phyloP scores from a whole-genome alignment of 805 yeast genomes.

The Myxozyma nipponensis region DNA sequence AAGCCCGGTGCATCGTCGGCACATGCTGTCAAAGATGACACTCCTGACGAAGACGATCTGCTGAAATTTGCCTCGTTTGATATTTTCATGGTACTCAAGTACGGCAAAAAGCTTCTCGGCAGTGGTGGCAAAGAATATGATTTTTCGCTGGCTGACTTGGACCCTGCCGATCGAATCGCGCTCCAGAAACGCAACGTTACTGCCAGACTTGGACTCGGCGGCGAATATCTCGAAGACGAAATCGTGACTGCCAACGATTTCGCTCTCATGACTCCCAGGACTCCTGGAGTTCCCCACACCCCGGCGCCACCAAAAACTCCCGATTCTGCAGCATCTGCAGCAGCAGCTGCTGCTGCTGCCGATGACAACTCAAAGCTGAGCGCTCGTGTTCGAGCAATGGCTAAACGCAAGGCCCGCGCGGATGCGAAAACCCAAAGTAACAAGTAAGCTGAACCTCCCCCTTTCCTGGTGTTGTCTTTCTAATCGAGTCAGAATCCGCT shows the following conservation, averaged over 20 bases:
- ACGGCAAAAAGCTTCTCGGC: constrained; percentile 55
- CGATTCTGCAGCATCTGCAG: too few relatives aligned
- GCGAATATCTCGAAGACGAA: constrained; percentile 39
- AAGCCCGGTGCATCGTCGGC: background rate
- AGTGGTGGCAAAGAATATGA: constrained; percentile 53
- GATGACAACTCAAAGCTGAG: constrained; percentile 41
- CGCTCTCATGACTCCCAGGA: constrained; percentile 14
- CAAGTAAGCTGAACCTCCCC: constrained; percentile 2
- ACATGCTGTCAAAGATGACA: background rate
- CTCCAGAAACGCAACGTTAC: constrained; percentile 48
- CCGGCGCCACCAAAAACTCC: constrained; percentile 11
- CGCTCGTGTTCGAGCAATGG: constrained; percentile 85
- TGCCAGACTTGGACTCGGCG: constrained; percentile 44
- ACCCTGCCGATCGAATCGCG: constrained; percentile 47
- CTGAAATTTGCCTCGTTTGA: constrained; percentile 39
- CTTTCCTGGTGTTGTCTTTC: background rate
- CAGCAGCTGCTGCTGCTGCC: too few relatives aligned
- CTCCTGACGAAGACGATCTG: constrained; percentile 29
- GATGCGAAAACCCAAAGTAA: constrained; percentile 23
- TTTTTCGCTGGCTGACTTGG: constrained; percentile 39
- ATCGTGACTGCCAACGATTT: constrained; percentile 29
- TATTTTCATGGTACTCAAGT: constrained; percentile 37
- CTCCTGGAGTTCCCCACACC: constrained; percentile 4
- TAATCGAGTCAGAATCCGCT: constrained; percentile 5
- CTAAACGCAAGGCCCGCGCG: constrained; percentile 58